Evolutionary conservation across 2,329 filamentous ascomycete genomes (phyloP).

Genomic region (Pseudogymnoascus sp.): DNA sequence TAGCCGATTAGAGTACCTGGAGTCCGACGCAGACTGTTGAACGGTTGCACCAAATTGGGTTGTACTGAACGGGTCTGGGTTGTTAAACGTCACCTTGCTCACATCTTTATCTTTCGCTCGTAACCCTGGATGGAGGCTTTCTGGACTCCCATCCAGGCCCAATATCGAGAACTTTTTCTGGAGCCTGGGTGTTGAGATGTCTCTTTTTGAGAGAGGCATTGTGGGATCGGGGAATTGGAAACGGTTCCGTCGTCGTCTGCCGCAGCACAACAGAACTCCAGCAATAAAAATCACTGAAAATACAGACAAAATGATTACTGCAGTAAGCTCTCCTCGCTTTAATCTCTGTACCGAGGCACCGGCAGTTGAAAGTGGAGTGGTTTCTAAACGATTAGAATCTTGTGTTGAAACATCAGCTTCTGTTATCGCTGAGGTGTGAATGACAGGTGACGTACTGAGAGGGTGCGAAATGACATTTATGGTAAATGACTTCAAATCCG

Average conservation of each 20-base stretch:
- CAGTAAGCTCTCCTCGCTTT: not conserved
- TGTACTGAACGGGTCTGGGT: not conserved
- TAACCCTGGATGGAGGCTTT: not conserved
- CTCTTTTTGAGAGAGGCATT: not conserved
- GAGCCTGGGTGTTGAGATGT: not conserved
- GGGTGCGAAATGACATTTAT: conserved; percentile 13
- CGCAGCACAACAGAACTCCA: not conserved
- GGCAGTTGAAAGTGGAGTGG: conserved; percentile 3
- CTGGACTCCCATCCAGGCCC: not conserved
- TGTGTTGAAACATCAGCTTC: conserved; percentile 2
- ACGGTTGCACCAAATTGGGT: not conserved
- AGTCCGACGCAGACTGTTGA: not conserved
- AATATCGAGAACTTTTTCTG: not conserved
- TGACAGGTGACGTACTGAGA: not conserved
- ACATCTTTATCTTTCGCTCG: not conserved
- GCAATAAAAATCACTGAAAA: not conserved
- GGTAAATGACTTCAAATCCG: conserved; percentile 19
- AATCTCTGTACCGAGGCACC: not conserved
- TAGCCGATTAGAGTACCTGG: not conserved
- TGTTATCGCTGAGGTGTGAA: conserved; percentile 9
- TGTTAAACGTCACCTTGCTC: not conserved
- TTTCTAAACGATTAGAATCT: not conserved
- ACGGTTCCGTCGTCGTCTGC: not conserved
- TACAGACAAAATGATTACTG: not conserved
- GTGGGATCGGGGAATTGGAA: not conserved